A percentile compares a stretch with the other conserved stretches of the same genome.
Conservation (phyloP, 306 rosid species). For the Vicia faba region DNA sequence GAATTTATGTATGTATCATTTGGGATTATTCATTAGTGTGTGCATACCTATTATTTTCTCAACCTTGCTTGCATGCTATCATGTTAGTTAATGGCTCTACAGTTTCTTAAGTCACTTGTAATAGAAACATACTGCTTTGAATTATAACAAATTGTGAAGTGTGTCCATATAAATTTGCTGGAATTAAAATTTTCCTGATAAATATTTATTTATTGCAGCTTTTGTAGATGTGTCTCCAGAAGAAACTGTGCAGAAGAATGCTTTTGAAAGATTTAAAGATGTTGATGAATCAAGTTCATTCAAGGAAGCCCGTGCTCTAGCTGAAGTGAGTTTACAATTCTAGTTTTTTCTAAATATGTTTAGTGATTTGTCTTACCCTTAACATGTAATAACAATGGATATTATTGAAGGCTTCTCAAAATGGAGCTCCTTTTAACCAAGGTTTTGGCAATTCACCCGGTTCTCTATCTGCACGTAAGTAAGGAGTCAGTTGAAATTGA, state of each 20-base stretch:
- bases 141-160: neutral
- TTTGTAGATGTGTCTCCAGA: slow-evolving; percentile 94
- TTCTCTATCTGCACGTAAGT: slow-evolving; percentile 57
- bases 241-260: slow-evolving; percentile 67
- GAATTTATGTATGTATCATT: neutral
- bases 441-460: slow-evolving; percentile 49
- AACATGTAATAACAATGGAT: slow-evolving; percentile 27
- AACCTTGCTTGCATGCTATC: neutral
- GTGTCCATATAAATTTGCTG: neutral
- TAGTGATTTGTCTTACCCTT: slow-evolving; percentile 28
- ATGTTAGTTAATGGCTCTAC: neutral
- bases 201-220: slow-evolving; percentile 48
- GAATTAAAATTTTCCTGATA: neutral
- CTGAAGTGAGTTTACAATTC: slow-evolving; percentile 56
- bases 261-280: slow-evolving; percentile 70
- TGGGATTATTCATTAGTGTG: neutral
- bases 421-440: slow-evolving; percentile 73
- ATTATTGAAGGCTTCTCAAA: slow-evolving; percentile 67
- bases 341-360: slow-evolving; percentile 28
- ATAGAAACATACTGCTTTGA: neutral
- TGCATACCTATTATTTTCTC: neutral
- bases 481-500: slow-evolving; percentile 28
- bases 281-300: slow-evolving; percentile 45
- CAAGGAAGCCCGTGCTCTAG: slow-evolving; percentile 45
- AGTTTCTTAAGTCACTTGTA: neutral